phyloP scores from a whole-genome alignment of 1,284 basidiomycete genomes.

The Cystobasidiaceae sp. region DNA sequence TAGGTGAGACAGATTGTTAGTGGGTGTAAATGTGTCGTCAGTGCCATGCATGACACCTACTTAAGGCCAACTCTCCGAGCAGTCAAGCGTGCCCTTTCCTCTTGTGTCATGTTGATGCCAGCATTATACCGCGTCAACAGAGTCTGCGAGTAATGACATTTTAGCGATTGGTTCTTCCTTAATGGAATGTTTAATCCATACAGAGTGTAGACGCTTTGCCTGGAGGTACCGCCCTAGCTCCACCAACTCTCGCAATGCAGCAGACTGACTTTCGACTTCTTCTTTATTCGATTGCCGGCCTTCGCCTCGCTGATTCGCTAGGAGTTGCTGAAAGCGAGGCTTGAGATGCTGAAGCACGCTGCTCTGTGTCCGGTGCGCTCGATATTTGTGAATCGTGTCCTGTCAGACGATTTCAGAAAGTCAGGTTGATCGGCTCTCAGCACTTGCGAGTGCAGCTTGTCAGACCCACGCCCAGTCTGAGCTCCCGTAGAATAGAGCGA shows the following conservation, averaged over 20 bases:
- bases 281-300: background rate
- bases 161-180: too few relatives aligned
- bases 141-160: slow-evolving; percentile 5
- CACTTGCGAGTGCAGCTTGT: too few relatives aligned
- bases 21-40: too few relatives aligned
- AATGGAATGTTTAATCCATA: too few relatives aligned
- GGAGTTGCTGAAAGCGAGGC: background rate
- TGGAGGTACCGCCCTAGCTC: slow-evolving; percentile 18
- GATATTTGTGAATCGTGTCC: slow-evolving; percentile 23
- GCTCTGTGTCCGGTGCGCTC: slow-evolving; percentile 1
- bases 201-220: slow-evolving; percentile 14
- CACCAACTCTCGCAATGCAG: background rate
- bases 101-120: slow-evolving; percentile 27
- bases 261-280: background rate
- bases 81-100: slow-evolving; percentile 21
- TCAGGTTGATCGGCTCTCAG: too few relatives aligned
- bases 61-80: slow-evolving; percentile 29
- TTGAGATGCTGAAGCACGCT: slow-evolving; percentile 1
- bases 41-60: too few relatives aligned
- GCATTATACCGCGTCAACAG: slow-evolving; percentile 29
- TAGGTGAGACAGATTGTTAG: background rate
- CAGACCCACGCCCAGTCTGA: slow-evolving; percentile 17
- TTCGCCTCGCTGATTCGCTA: background rate
- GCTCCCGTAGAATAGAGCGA: slow-evolving; percentile 19
- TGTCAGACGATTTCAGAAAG: too few relatives aligned